phyloP scores from a whole-genome alignment of 2,329 filamentous ascomycete genomes.

The Pseudocercospora vitis region DNA sequence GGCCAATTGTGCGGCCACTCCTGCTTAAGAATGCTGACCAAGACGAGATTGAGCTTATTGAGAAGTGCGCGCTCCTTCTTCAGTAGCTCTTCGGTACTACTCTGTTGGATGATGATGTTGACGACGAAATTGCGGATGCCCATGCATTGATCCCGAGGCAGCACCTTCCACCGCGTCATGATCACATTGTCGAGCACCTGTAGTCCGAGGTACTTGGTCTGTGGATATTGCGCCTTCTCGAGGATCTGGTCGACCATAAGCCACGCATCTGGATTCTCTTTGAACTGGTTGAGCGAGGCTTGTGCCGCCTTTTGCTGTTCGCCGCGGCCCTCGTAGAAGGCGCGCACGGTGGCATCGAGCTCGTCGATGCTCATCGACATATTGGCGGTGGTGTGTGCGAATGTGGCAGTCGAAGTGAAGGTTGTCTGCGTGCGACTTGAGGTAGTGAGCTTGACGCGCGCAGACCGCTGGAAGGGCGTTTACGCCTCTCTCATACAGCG shows the following conservation, averaged over 20 bases:
- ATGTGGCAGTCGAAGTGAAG: conserved; percentile 25
- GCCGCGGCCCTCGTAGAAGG: conserved; percentile 96
- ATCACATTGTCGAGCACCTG: conserved; percentile 98
- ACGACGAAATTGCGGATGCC: conserved; percentile 99
- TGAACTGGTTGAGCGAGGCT: conserved; percentile 92
- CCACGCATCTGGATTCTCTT: conserved; percentile 98
- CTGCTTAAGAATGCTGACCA: conserved; percentile 97
- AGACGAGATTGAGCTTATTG: conserved; percentile 97
- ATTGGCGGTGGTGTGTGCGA: conserved; percentile 29
- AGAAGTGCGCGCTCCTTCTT: conserved; percentile 82
- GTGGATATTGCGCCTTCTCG: conserved; percentile 84
- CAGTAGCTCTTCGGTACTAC: conserved; percentile 83
- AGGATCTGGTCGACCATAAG: conserved; percentile 96
- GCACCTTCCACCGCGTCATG: conserved; percentile 97
- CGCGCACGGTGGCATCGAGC: conserved; percentile 92
- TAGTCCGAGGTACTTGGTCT: conserved; percentile 95
- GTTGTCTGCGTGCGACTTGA: conserved; percentile 26
- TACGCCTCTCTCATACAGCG: conserved; percentile 33
- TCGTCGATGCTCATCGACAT: conserved; percentile 80
- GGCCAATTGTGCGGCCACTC: conserved; percentile 99
- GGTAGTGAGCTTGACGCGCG: conserved; percentile 31
- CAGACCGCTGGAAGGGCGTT: conserved; percentile 32
- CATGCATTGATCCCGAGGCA: conserved; percentile 92
- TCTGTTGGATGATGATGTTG: conserved; percentile 95
- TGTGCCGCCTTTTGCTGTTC: conserved; percentile 96